A percentile compares a stretch with the other conserved stretches of the same genome.
phyloP scores from a whole-genome alignment of 225 moss, liverwort and hornwort species.

The Straminergon stramineum region DNA sequence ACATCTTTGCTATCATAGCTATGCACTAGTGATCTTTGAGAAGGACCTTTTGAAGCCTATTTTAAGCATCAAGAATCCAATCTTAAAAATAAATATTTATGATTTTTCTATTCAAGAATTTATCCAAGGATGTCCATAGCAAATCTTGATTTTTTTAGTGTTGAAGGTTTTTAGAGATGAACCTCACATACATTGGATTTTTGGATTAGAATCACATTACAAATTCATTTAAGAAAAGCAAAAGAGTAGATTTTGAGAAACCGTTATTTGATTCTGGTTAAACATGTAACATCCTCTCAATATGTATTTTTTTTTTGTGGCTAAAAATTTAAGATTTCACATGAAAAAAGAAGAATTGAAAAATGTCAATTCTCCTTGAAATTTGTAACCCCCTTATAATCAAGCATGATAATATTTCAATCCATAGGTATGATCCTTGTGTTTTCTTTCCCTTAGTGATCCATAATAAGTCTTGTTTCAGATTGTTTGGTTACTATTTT shows the following conservation, averaged over 20 bases:
- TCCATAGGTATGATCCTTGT: not conserved
- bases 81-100: not conserved
- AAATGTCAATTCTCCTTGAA: fast-evolving
- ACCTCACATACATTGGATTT: not conserved
- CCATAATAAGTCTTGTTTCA: fast-evolving
- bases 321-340: not conserved
- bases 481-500: not conserved
- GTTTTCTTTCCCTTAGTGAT: not conserved
- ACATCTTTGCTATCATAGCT: too few relatives aligned
- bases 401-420: not conserved
- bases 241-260: not conserved
- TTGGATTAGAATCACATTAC: not conserved
- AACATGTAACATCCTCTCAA: not conserved
- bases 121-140: not conserved
- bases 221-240: not conserved
- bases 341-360: not conserved
- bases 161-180: not conserved
- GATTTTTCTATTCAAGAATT: not conserved
- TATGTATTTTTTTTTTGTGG: not conserved
- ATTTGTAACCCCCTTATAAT: fast-evolving
- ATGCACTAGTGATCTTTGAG: too few relatives aligned
- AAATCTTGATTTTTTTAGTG: not conserved
- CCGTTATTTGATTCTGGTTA: not conserved
- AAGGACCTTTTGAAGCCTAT: too few relatives aligned
- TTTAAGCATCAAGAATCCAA: not conserved